Evolutionary conservation across 2,329 filamentous ascomycete genomes (phyloP).

Genomic region (Pyricularia grisea): DNA sequence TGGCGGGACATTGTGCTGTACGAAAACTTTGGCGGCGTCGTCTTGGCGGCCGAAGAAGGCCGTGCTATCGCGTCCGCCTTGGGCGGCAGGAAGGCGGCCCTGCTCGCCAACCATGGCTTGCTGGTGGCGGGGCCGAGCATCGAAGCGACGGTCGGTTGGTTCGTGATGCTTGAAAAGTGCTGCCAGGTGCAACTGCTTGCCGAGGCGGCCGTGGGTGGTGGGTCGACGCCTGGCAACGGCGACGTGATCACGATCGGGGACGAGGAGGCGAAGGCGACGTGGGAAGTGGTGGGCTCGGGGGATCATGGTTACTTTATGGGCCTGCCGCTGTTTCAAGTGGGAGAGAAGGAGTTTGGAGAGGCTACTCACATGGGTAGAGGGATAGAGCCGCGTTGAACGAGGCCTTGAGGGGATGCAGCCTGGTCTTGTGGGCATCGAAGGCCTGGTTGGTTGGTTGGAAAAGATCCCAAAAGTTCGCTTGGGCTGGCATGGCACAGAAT

Average conservation of each 20-base stretch:
- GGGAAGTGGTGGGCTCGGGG: slow-evolving; percentile 13
- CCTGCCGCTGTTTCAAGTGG: slow-evolving; percentile 18
- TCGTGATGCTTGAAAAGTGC: slow-evolving; percentile 38
- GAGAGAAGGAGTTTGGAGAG: slow-evolving; percentile 17
- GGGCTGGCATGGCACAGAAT: too few relatives aligned
- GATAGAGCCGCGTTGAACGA: slow-evolving; percentile 1
- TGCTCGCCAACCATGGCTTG: slow-evolving; percentile 46
- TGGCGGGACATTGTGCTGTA: slow-evolving; percentile 39
- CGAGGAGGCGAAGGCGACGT: slow-evolving; percentile 14
- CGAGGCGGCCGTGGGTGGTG: slow-evolving; percentile 40
- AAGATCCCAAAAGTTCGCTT: too few relatives aligned
- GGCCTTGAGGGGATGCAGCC: too few relatives aligned
- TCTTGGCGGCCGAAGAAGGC: slow-evolving; percentile 42
- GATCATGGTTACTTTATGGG: slow-evolving; percentile 14
- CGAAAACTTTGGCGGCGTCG: slow-evolving; percentile 38
- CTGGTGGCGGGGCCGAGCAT: slow-evolving; percentile 39
- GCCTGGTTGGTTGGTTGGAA: too few relatives aligned
- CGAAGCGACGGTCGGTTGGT: slow-evolving; percentile 45
- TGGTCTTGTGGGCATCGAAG: too few relatives aligned
- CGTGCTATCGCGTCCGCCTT: slow-evolving; percentile 35
- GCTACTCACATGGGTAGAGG: slow-evolving; percentile 14
- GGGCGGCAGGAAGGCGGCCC: slow-evolving; percentile 38
- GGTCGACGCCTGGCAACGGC: slow-evolving; percentile 42
- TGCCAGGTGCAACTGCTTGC: slow-evolving; percentile 41
- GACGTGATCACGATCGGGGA: slow-evolving; percentile 11